Base-by-base conservation (phyloP, 2,329 filamentous ascomycete species). In the Alternaria longipes region DNA sequence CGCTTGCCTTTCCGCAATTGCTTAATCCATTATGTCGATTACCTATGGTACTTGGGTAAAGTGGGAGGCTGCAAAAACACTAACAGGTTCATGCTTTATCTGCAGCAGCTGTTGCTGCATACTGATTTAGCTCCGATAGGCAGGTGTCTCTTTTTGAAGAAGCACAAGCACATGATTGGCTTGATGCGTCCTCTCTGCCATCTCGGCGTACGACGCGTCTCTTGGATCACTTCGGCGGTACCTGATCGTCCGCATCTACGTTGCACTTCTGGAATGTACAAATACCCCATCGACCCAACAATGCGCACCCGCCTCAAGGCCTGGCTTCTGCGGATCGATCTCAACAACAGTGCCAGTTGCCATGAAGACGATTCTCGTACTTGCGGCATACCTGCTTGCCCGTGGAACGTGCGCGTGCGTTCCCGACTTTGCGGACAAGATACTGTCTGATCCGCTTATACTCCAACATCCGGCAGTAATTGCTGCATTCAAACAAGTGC, bases 401-500 rank as follows among this genome's bases (percentile, higher is more conserved):
- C 20, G 45, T 11, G 63, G 55, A 26, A 34, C 47, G 4, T 52
- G 56, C 20, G 62, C 65, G 7, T 77, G 74, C 46, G 64, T 76
- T 5, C 72, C 74, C 24, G 73, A 77, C 47, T 60, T 66, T 16
- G 69, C 73, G 2, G 59, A 56, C 7, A 51, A 60, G 22, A 42
- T 74, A 1, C 67, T 74, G 4, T 55, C 56, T 9, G 68, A 74
- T 34, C 28, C 66, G 1, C 40, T 45, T 1, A 54, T 73, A 1
- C 51, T 74, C 12, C 32, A 64, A n/a, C 69, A 77, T 47, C 63
- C 69, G 14, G 49, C 63, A 32, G 64, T 77, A 1, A 30, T 68
- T 16, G 49, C 64, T 26, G 74, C 74, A 14, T 67, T 77, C n/a
- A 36, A 67, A n/a, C 56, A 62, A 45, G 63, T 74, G 0, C 62